Percentiles rank a stretch among this genome's conserved stretches.
Conservation (phyloP, 805 yeast genomes). For the Starmerella sirachaensis region DNA sequence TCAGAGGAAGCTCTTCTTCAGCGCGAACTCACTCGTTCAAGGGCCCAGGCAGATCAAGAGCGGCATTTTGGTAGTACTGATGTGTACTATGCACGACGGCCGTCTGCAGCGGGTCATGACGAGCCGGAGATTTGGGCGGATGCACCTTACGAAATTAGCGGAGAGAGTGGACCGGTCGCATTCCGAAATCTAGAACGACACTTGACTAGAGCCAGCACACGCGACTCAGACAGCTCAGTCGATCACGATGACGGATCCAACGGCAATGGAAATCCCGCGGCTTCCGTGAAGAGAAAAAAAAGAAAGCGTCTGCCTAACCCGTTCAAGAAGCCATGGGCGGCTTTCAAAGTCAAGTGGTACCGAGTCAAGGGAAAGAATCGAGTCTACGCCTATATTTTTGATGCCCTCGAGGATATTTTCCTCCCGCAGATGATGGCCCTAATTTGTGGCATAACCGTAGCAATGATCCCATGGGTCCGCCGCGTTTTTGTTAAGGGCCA, state of each 20-base stretch:
- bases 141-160: too few relatives aligned
- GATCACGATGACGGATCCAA: neutral
- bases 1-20: too few relatives aligned
- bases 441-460: conserved; percentile 49
- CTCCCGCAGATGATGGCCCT: conserved; percentile 66
- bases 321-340: conserved; percentile 6
- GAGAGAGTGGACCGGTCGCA: conserved; percentile 7
- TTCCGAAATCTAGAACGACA: conserved; percentile 7
- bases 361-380: conserved; percentile 12
- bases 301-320: neutral
- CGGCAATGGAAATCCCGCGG: neutral
- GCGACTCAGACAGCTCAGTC: neutral
- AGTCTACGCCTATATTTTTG: conserved; percentile 26
- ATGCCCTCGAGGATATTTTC: conserved; percentile 31
- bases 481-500: conserved; percentile 45
- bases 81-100: conserved; percentile 10
- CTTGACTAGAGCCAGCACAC: neutral
- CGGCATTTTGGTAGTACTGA: conserved; percentile 16
- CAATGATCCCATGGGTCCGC: conserved; percentile 81
- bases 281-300: neutral
- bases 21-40: too few relatives aligned
- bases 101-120: too few relatives aligned
- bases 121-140: too few relatives aligned
- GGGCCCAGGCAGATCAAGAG: conserved; percentile 9
- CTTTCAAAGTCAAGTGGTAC: conserved; percentile 23